Base-by-base conservation (phyloP, 352 stramenopile genomes). In the Salisapilia sapeloensis region DNA sequence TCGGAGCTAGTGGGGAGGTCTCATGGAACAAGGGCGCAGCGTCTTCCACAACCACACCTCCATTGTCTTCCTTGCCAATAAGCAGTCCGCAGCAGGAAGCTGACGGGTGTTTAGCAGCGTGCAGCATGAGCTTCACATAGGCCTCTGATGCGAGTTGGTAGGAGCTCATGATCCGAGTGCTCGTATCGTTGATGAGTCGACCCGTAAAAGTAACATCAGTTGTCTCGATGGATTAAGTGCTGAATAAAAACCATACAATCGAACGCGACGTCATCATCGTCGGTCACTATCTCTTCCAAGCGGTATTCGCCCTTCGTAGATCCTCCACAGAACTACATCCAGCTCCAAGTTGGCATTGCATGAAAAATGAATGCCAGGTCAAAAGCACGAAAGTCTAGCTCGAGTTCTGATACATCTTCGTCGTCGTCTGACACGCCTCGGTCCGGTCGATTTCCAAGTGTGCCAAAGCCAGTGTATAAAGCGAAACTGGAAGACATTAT, bases 11-110 rank as follows among this genome's bases (percentile, higher is more conserved):
- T 21, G 71, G 67, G 33, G 65, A 33, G 27, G 75, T 60, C 45
- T 86, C 64, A 50, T 86, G 71, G 49, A 86, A 86, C 18, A 86
- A 65, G 37, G 71, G 67, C 48, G 78, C 60, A 33, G 54, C 63
- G 44, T 87, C 67, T 23, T 46, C 38, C 33, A 84, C 40, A 15
- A 45, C 33, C 35, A 84, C 57, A 33, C 53, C 48, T 31, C 57
- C 30, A n/a, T 45, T 53, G 12, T 60, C 39, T 33, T 69, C 49
- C 17, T 64, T 51, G 19, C 67, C 71, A 9, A 84, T 35, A 12
- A 86, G 50, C 46, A 86, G 44, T 0, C 71, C 71, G 33, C 44
- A 66, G 35, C 51, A 56, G 3, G 67, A 40, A 20, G 29, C 49
- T 9, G 54, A 40, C 6, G 67, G 67, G 26, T 61, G 50, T 43